A percentile compares a stretch with the other conserved stretches of the same genome.
Conservation (phyloP, 2,329 filamentous ascomycete species). For the Fusarium sp. region DNA sequence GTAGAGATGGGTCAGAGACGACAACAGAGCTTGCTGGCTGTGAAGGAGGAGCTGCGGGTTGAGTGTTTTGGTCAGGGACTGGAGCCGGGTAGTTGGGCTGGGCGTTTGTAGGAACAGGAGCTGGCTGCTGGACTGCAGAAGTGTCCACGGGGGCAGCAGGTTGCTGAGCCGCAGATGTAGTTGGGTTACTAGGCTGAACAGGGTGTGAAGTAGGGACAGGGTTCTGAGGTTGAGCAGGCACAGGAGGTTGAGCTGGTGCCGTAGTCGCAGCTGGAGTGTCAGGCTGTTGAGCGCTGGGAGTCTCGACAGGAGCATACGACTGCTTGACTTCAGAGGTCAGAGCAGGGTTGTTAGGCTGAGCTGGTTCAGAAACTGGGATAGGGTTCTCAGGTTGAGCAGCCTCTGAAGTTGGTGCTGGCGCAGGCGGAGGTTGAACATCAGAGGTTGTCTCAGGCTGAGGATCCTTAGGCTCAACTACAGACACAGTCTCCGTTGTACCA, state of each 20-base stretch:
- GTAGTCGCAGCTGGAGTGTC: slow-evolving; percentile 11
- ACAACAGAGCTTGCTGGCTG: slow-evolving; percentile 16
- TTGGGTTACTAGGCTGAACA: slow-evolving; percentile 16
- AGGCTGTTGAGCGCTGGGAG: slow-evolving; percentile 18
- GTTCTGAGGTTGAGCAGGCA: slow-evolving; percentile 3
- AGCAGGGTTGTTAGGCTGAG: slow-evolving; percentile 18
- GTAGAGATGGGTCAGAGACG: slow-evolving; percentile 29
- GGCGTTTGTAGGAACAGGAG: slow-evolving; percentile 15
- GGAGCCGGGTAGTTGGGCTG: background rate
- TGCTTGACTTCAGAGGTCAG: slow-evolving; percentile 22
- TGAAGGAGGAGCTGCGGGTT: slow-evolving; percentile 7
- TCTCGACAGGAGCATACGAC: slow-evolving; percentile 21
- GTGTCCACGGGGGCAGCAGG: slow-evolving; percentile 11
- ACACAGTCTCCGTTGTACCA: slow-evolving; percentile 33
- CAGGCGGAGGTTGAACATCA: slow-evolving; percentile 18
- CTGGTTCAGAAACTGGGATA: slow-evolving; percentile 19
- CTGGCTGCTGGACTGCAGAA: slow-evolving; percentile 21
- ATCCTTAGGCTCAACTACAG: slow-evolving; percentile 33
- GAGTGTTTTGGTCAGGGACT: slow-evolving; percentile 19
- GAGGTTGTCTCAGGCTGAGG: slow-evolving; percentile 22
- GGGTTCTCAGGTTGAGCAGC: slow-evolving; percentile 20
- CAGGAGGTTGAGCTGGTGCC: slow-evolving; percentile 6
- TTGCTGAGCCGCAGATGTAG: slow-evolving; percentile 4
- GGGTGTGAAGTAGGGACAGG: slow-evolving; percentile 12
- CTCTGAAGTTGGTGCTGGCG: slow-evolving; percentile 23